A percentile compares a stretch with the other conserved stretches of the same genome.
phyloP scores from a whole-genome alignment of 2,329 filamentous ascomycete genomes.

The Malbranchea cinnamomea region DNA sequence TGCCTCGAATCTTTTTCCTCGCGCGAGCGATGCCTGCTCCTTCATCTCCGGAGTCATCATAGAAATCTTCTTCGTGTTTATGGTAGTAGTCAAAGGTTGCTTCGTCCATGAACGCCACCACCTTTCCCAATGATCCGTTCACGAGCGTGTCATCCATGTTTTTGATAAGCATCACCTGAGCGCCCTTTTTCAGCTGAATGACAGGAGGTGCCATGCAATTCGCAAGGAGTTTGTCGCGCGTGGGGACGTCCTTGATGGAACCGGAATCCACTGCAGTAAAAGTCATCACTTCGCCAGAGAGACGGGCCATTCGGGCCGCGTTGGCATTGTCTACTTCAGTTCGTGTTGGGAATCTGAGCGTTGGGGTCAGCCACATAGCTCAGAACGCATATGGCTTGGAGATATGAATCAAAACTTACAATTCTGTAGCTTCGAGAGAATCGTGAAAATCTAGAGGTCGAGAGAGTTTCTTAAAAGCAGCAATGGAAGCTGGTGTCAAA shows the following conservation, averaged over 20 bases:
- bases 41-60: constrained; percentile 31
- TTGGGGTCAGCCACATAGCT: constrained; percentile 8
- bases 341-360: constrained; percentile 62
- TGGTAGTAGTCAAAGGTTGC: constrained; percentile 43
- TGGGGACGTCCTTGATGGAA: constrained; percentile 44
- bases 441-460: constrained; percentile 60
- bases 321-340: constrained; percentile 84
- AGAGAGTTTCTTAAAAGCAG: constrained; percentile 57
- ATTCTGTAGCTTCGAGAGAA: constrained; percentile 66
- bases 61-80: constrained; percentile 42
- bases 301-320: constrained; percentile 50
- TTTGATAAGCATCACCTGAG: constrained; percentile 99
- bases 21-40: constrained; percentile 27
- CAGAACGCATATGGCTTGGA: neutral
- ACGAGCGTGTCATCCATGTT: constrained; percentile 90
- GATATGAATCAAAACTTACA: constrained; percentile 33
- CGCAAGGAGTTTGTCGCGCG: constrained; percentile 61
- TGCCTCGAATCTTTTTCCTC: constrained; percentile 42
- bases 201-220: constrained; percentile 87
- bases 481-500: constrained; percentile 60
- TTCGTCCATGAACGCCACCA: constrained; percentile 65
- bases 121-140: constrained; percentile 83
- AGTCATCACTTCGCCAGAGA: constrained; percentile 51
- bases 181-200: constrained; percentile 73
- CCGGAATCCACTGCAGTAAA: constrained; percentile 68